phyloP scores from a whole-genome alignment of 306 rosid species.

The Rosa lucieae region DNA sequence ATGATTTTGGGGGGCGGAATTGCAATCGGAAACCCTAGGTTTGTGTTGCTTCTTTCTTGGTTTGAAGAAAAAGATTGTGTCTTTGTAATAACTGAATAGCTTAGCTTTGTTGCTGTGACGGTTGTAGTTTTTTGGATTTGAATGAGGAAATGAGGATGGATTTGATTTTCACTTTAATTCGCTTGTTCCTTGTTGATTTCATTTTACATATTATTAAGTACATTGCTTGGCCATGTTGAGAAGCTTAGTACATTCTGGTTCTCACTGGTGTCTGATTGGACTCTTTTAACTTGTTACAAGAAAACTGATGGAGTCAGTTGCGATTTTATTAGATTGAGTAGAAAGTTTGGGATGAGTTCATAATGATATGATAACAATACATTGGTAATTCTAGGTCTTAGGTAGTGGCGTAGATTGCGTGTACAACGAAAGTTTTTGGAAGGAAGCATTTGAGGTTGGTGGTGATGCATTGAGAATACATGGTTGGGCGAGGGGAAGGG shows the following conservation, averaged over 20 bases:
- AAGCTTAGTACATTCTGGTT: no score
- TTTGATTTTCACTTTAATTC: no score
- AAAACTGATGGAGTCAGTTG: not conserved
- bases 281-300: not conserved
- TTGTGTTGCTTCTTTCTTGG: not conserved
- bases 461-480: not conserved
- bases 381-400: not conserved
- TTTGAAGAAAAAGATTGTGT: not conserved
- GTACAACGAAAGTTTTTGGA: not conserved
- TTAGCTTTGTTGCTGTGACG: no score
- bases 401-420: no score
- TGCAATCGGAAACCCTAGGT: not conserved
- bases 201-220: not conserved
- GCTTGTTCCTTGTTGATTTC: no score
- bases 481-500: not conserved
- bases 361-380: not conserved
- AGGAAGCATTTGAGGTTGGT: not conserved
- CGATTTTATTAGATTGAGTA: no score
- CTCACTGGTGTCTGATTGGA: not conserved
- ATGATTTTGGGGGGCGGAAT: conserved; percentile 1
- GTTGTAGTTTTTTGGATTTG: no score
- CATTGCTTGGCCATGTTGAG: not conserved
- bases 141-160: no score
- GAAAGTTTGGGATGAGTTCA: not conserved
- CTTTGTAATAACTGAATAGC: not conserved